Base-by-base conservation (phyloP, 768 basidiomycete species). In the Royoungia palumana region DNA sequence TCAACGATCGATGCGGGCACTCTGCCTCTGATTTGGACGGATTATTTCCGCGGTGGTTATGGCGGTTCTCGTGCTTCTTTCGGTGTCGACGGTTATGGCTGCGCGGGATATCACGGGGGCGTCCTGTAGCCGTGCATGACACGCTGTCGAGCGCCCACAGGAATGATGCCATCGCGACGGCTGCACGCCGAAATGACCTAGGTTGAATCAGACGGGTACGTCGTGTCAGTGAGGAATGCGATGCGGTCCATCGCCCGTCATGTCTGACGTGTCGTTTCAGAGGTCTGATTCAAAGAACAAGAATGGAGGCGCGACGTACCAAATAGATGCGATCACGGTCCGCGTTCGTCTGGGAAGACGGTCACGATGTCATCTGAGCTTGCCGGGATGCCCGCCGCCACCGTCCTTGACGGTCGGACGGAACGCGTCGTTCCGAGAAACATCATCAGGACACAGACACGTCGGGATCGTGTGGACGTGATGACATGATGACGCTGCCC, bases 41-140 rank as follows among this genome's bases (percentile, higher is more conserved):
- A 38, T 44, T 49, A 63, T 65, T 60, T 65, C 62, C 63, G 63
- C 41, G 47, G 53, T 51, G 47, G 53, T 38, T 35, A 53, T 32
- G 51, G 35, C 10, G 25, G 27, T 56, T 51, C 53, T 49, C 35
- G 35, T 44, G 45, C 41, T 57, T 54, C 51, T 42, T 43, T 2
- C 20, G 37, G 32, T 16, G 32, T 25, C n/a, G 36, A 52, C 49
- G 6, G 28, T 41, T 57, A 24, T 22, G 25, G 34, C 27, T 49
- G 43, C 39, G 36, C 47, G 43, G 28, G 47, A 57, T 41, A 12
- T 13, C 41, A 50, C 24, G 40, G 39, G 41, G 24, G 43, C 9
- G 11, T 44, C 38, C 27, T 39, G 55, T 46, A 44, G 48, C 53
- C n/a, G 30, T 34, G 16, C 30, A 32, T 39, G 38, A 20, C 25